Evolutionary conservation across 2,329 filamentous ascomycete genomes (phyloP).

Genomic region (Hypoxylon sp.): DNA sequence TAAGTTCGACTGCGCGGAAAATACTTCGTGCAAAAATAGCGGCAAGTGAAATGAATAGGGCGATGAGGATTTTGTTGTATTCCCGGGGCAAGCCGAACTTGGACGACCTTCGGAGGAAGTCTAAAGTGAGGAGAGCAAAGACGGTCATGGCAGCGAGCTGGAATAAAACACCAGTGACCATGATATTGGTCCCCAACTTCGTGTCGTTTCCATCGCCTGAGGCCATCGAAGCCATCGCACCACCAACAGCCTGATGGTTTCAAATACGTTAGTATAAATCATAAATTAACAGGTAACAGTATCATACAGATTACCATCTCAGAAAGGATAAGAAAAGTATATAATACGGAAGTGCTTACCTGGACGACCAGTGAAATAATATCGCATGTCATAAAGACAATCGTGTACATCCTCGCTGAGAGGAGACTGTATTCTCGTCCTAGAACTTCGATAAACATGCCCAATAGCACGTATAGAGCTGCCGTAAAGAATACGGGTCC

Average conservation of each 20-base stretch:
- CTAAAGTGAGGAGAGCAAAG: conserved; percentile 57
- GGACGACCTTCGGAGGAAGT: conserved; percentile 56
- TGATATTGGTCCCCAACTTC: conserved; percentile 60
- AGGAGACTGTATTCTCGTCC: conserved; percentile 60
- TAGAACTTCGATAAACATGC: conserved; percentile 60
- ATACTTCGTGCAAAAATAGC: conserved; percentile 63
- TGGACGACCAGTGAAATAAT: conserved; percentile 62
- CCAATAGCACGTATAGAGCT: conserved; percentile 64
- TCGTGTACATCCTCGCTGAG: conserved; percentile 59
- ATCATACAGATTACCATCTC: neutral
- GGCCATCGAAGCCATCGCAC: conserved; percentile 59
- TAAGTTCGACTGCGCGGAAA: conserved; percentile 64
- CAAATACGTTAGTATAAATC: conserved; percentile 3
- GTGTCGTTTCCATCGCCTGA: conserved; percentile 54
- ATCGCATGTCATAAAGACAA: conserved; percentile 63
- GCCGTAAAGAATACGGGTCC: conserved; percentile 65
- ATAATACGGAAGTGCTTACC: conserved; percentile 12
- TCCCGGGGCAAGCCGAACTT: conserved; percentile 51
- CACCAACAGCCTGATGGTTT: conserved; percentile 56
- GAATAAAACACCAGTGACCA: conserved; percentile 65
- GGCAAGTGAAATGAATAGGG: conserved; percentile 59
- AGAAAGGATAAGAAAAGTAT: neutral
- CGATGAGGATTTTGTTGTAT: conserved; percentile 50
- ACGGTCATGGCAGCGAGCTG: conserved; percentile 63
- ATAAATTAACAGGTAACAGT: neutral